Conservation (phyloP, 179 eudicot species). For the Pouteria campechiana region DNA sequence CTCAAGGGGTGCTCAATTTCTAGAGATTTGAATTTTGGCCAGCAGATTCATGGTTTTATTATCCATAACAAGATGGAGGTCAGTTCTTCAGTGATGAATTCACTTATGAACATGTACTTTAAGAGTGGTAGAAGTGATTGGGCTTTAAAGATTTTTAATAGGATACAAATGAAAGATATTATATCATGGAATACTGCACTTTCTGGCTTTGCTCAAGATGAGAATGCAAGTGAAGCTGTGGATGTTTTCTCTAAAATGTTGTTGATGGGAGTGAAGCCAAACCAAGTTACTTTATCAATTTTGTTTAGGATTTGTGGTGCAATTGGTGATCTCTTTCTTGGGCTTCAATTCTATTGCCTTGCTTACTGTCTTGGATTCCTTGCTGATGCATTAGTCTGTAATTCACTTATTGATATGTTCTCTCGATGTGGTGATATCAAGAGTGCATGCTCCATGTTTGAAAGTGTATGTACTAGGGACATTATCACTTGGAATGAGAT, state of each 20-base stretch:
- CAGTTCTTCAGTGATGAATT: conserved; percentile 8
- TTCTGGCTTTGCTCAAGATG: conserved; percentile 3
- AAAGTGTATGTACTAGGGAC: conserved; percentile 1
- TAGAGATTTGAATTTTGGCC: conserved; percentile 9
- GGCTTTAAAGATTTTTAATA: conserved; percentile 9
- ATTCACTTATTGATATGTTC: conserved; percentile 12
- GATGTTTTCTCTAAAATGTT: conserved; percentile 3
- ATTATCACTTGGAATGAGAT: conserved; percentile 9
- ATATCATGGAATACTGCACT: conserved; percentile 20
- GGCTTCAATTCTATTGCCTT: conserved; percentile 12
- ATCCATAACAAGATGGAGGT: neutral
- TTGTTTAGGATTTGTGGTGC: conserved; percentile 11
- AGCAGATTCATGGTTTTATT: conserved; percentile 17
- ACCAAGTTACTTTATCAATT: conserved; percentile 11
- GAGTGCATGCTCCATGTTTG: conserved; percentile 7
- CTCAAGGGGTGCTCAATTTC: conserved; percentile 10
- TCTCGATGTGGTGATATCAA: conserved; percentile 8
- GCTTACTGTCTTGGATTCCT: conserved; percentile 9
- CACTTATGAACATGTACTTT: conserved; percentile 15
- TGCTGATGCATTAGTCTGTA: conserved; percentile 1
- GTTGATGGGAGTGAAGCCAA: conserved; percentile 11
- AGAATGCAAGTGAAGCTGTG: conserved; percentile 1
- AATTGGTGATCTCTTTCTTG: conserved; percentile 8
- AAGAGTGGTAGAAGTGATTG: conserved; percentile 1
- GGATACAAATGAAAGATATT: conserved; percentile 9